Base-by-base conservation (phyloP, 371 early-diverging fungal genomes). In the Funneliformis caledonium region DNA sequence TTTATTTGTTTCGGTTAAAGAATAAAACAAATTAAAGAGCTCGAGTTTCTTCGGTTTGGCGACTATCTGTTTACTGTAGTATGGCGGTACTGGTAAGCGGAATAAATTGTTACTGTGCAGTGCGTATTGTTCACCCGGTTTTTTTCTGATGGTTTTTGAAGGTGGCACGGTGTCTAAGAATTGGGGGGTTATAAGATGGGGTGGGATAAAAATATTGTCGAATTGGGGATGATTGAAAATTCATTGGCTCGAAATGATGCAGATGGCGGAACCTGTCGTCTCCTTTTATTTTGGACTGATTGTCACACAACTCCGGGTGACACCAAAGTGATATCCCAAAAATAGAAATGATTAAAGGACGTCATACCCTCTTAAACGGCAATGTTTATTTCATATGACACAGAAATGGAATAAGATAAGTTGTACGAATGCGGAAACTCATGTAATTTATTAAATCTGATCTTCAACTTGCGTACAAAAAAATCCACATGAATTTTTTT, bases 31-130 rank as follows among this genome's bases (percentile, higher is more conserved):
- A 37, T 1, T 37, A 31, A 65, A 31, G 31, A 7, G 22, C n/a
- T 65, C 65, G 65, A 65, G 16, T 31, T 65, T 31, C 19, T 7
- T 47, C 11, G 7, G 47, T 47, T 47, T 9, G 0, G 0, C 19
- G 65, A 31, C 65, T 65, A 65, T 65, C 65, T 65, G 65, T 65
- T 65, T 65, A 65, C 65, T 33, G 37, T 33, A 14, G 9, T 65
- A 31, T 65, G 33, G 59, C 12, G 12, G 59, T 59, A 59, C 59
- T 59, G 59, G 59, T 59, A 65, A 65, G 65, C 65, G 65, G 65
- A 31, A 31, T 65, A 65, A 65, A 65, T 8, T 65, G 65, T 65
- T 64, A 33, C 65, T 65, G 65, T 65, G 65, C 65, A 65, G 65
- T 31, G 26, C 33, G 22, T 64, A 64, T 52, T 52, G 33, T 64